These are phyloP conservation scores for Quercus glauca DNA, from an alignment of 306 rosid genomes.

Conservation along the genomic window DNA sequence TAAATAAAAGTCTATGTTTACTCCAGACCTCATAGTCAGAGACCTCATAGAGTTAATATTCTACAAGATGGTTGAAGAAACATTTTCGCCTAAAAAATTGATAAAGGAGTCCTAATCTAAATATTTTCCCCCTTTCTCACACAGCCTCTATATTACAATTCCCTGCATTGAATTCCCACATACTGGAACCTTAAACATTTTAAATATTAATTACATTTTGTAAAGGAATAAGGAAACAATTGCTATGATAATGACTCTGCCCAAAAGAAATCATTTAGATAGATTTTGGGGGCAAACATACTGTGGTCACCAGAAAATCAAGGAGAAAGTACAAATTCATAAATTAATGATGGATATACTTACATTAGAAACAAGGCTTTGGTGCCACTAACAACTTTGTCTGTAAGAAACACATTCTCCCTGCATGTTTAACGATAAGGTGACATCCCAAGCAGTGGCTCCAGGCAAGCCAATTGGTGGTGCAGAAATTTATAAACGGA, in stretches of 20 bases:
- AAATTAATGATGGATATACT: neutral
- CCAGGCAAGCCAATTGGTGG: conserved; percentile 71
- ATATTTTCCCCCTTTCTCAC: neutral
- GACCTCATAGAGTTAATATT: no score
- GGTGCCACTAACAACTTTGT: neutral
- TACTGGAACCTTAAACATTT: neutral
- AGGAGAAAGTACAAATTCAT: neutral
- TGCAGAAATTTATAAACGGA: conserved; percentile 71
- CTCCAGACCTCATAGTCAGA: neutral
- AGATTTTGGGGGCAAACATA: neutral
- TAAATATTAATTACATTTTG: neutral
- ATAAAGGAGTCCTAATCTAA: neutral
- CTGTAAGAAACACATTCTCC: neutral
- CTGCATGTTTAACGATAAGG: conserved; percentile 52
- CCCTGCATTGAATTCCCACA: neutral
- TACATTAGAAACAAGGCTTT: neutral
- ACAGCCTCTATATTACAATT: neutral
- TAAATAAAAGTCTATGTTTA: neutral
- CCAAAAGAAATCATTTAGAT: no score
- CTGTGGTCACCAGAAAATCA: neutral
- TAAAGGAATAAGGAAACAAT: neutral
- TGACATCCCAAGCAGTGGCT: conserved; percentile 64
- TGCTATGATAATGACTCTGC: no score
- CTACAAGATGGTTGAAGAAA: neutral
- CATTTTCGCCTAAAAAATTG: neutral